Base-by-base conservation (phyloP, 106 monocot species). In the Iris macrosiphon region DNA sequence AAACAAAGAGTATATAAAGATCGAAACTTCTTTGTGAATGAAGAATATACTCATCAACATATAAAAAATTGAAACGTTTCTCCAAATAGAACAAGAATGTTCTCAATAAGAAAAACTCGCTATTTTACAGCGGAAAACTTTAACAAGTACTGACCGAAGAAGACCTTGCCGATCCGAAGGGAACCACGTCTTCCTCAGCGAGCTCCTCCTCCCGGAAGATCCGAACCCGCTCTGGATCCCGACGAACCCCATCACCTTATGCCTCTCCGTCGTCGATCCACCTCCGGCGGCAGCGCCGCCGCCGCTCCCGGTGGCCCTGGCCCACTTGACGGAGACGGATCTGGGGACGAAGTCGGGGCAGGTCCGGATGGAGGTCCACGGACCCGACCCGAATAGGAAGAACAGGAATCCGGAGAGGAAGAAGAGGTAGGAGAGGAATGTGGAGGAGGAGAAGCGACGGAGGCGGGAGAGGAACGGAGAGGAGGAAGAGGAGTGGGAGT, bases 151-250 rank as follows among this genome's bases (percentile, higher is more conserved):
- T 40, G 29, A 92, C 91, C 91, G 74, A 22, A 66, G 65, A 24
- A 92, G 75, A 21, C 73, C 82, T 44, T 79, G 68, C 35, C 60
- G 86, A 70, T 86, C 78, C 0, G 92, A 60, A 4, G 92, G 92
- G 31, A 92, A 63, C 92, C 92, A 92, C 53, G 92, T 86, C 59
- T 76, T 67, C 60, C 92, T 44, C 20, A 92, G 64, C 9, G 86
- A 61, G 48, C 64, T 66, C 24, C 92, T 71, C 61, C 92, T 51
- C 9, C 76, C 73, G 4, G 43, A 15, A 4, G 86, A 86, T 13
- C 31, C 76, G 40, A 92, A 92, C 39, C 86, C 92, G 22, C 86
- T 86, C 65, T 86, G 86, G 43, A 92, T 71, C 63, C 92, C 92
- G 8, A 92, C 92, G 58, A 92, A 92, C 1, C 66, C 92, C 79